A percentile compares a stretch with the other conserved stretches of the same genome.
Conservation (phyloP, 257 asterid species). For the Solanum etuberosum region DNA sequence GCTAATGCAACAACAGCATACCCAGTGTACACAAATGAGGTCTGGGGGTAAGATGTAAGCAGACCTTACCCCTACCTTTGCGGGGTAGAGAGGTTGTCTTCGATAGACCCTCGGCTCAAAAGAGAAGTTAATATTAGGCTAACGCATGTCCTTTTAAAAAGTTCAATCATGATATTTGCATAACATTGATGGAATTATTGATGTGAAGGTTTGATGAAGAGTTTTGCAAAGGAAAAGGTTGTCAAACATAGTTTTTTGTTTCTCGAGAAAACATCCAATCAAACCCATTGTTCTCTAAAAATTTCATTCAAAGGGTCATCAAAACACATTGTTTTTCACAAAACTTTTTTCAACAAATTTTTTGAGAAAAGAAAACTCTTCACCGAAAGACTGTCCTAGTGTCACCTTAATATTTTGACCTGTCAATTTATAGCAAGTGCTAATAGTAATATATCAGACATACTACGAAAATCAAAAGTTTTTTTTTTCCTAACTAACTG, state of each 20-base stretch:
- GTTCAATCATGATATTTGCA: not conserved
- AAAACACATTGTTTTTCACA: not conserved
- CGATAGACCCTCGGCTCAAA: not conserved
- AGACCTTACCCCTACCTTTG: not conserved
- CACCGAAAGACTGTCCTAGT: not conserved
- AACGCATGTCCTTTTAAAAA: not conserved
- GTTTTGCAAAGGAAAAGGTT: not conserved
- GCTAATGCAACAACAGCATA: not conserved
- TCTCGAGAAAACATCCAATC: not conserved
- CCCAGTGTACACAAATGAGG: no score
- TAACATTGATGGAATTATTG: not conserved
- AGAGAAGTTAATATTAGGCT: not conserved
- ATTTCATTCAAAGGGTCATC: not conserved
- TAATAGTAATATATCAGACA: not conserved
- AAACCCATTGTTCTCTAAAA: not conserved
- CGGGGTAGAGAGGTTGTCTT: not conserved
- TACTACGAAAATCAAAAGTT: not conserved
- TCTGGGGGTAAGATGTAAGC: not conserved
- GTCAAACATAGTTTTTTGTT: not conserved
- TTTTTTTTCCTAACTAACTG: not conserved
- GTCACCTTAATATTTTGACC: not conserved
- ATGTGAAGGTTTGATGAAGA: not conserved
- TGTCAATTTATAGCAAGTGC: not conserved
- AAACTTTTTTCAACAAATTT: not conserved
- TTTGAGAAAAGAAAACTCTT: not conserved